Base-by-base conservation (phyloP, 1,139 yeast species). In the Pichia sp. region DNA sequence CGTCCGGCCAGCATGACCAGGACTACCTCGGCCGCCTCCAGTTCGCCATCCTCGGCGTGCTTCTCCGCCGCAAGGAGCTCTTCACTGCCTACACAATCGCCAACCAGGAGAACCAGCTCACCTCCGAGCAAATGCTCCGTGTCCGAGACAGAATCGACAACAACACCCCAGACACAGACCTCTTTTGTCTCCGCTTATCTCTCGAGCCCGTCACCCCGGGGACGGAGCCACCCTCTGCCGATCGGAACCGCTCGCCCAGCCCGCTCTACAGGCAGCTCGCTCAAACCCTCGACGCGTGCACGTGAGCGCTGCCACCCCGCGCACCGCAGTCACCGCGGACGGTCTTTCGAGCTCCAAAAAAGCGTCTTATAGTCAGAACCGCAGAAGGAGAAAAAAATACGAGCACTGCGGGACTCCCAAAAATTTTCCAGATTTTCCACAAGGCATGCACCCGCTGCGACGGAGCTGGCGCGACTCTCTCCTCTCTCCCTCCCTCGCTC, bases 241-340 rank as follows among this genome's bases (percentile, higher is more conserved):
- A 11, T 16, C 31, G 6, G 4, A 13, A 5, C 30, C 46, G 8
- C 26, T 43, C n/a, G 1, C 3, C 16, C 19, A 41, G 7, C 10
- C 29, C 30, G 8, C 42, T 45, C 13, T 44, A 26, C 38, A 8
- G 5, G 13, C 26, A 8, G 30, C 41, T 32, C 7, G 45, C 19
- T 6, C 31, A 23, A 44, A 19, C 54, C 54, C 54, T 42, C 31
- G 4, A 6, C 30, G 5, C n/a, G 32, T n/a, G 42, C 50, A 48
- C 49, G 49, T 52, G 51, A 47, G 38, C 47, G 30, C 11, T 13
- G 2, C 10, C 41, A 30, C 40, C 51, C 46, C 47, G 5, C 51
- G 36, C 47, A 36, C 52, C 52, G 51, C 49, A 52, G 51, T 47
- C 54, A 48, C 51, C 26, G 8, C 19, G 15, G 49, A 8, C 40